These are phyloP conservation scores for Skeletonema costatum DNA, from an alignment of 108 stramenopile species.

Conservation along the genomic window DNA sequence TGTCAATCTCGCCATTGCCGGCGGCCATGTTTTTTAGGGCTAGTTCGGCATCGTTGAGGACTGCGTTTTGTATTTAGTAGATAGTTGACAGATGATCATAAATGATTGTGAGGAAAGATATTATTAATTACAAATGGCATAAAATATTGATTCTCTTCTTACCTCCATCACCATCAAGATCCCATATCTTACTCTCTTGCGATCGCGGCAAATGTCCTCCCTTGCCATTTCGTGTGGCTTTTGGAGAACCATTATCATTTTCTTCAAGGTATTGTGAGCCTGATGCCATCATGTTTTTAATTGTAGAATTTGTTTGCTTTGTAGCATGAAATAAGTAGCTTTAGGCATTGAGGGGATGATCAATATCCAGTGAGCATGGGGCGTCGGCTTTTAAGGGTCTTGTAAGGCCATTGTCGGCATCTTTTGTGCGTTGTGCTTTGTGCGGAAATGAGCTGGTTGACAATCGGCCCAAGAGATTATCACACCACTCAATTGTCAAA, in stretches of 20 bases:
- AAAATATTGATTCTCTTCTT: background rate
- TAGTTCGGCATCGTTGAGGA: slow-evolving; percentile 38
- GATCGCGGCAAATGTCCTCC: background rate
- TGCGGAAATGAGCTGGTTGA: no score
- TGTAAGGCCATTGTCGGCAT: no score
- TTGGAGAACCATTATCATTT: background rate
- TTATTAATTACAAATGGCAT: background rate
- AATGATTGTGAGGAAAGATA: background rate
- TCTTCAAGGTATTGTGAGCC: background rate
- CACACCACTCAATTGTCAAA: no score
- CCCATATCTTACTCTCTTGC: slow-evolving; percentile 11
- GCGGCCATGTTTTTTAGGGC: slow-evolving; percentile 36
- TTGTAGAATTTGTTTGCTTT: no score
- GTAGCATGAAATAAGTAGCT: no score
- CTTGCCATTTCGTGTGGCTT: background rate
- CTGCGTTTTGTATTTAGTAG: background rate
- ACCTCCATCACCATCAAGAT: slow-evolving; percentile 39
- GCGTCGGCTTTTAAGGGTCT: no score
- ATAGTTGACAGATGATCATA: background rate
- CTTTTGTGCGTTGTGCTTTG: no score
- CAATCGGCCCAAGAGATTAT: no score
- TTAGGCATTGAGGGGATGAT: no score
- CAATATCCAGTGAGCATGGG: no score
- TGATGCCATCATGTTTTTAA: background rate
- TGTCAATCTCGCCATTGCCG: slow-evolving; percentile 24